These are phyloP conservation scores for Pleurotus tuoliensis DNA, from an alignment of 768 basidiomycete genomes.

Conservation along the genomic window DNA sequence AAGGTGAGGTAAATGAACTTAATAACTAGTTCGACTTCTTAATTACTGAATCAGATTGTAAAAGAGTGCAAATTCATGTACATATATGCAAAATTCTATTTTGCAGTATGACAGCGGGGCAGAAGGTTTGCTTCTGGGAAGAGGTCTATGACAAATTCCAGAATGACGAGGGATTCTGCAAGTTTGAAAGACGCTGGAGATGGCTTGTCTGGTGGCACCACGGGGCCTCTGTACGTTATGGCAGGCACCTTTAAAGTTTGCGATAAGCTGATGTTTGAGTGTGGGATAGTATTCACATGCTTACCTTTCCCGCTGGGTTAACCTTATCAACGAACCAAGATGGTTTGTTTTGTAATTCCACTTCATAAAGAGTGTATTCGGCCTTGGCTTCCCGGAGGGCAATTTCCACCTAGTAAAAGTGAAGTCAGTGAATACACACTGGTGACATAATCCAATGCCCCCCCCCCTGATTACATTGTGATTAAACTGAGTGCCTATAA, in stretches of 20 bases:
- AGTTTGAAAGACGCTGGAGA: background rate
- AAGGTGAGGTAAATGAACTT: no score
- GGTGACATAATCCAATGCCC: no score
- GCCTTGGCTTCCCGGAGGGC: background rate
- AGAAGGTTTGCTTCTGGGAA: background rate
- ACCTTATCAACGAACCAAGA: conserved; percentile 1
- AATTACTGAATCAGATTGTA: no score
- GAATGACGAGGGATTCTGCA: background rate
- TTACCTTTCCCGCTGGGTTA: background rate
- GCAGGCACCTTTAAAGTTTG: background rate
- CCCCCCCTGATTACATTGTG: no score
- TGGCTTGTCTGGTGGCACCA: background rate
- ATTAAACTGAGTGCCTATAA: no score
- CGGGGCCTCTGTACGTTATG: background rate
- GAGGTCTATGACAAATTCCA: background rate
- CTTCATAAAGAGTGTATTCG: background rate
- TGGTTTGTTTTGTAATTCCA: background rate
- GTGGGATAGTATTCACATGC: background rate
- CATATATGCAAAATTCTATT: no score
- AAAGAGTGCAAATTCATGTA: no score
- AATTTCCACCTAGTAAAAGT: background rate
- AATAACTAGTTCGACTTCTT: no score
- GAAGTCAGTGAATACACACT: no score
- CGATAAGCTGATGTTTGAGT: background rate
- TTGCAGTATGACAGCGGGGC: no score